Evolutionary conservation across 179 eudicot genomes (phyloP), one percentile per base, ranked within the genome.

Genomic region (Heliamphora pulchella): DNA sequence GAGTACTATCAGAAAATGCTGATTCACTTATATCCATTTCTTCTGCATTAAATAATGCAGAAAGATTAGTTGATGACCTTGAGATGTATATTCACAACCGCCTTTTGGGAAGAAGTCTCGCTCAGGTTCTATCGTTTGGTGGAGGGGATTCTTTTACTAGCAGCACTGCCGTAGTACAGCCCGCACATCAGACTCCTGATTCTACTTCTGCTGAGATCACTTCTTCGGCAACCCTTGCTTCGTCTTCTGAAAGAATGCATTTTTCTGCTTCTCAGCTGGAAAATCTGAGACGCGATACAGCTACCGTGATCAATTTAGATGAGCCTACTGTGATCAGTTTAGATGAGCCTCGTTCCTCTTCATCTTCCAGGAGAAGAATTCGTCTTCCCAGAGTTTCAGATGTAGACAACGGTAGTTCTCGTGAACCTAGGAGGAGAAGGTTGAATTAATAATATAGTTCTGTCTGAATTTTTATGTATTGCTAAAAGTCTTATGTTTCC

Each of bases 21-120:
- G 87, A 84, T 66, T 89, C 88, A 71, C 86, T 85, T 74, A 82
- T 85, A 81, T 82, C 87, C 57, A 83, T 87, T 51, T 89, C 89
- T 4, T 85, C 88, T 20, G 89, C 83, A 20, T 64, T 89, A 14
- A 82, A 78, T 78, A 86, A 83, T 84, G 86, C 88, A 1, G 86
- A 87, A 71, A 81, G 88, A 79, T 70, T 82, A 31, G 88, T 87
- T 72, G 89, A 85, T 13, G 87, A 89, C 66, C 72, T 84, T 53
- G 86, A 84, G 78, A 47, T 84, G 15, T 84, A 81, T 69, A 76
- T 85, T 66, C 72, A 77, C 41, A 76, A 79, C 41, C 74, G 81
- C 31, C 10, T 82, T 47, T 58, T 54, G 44, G 47, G 79, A 55
- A 78, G 80, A 55, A 68, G 18, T 17, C 76, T 63, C 20, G 47